phyloP scores from a whole-genome alignment of 345 rosid genomes.

The Populus davidiana region DNA sequence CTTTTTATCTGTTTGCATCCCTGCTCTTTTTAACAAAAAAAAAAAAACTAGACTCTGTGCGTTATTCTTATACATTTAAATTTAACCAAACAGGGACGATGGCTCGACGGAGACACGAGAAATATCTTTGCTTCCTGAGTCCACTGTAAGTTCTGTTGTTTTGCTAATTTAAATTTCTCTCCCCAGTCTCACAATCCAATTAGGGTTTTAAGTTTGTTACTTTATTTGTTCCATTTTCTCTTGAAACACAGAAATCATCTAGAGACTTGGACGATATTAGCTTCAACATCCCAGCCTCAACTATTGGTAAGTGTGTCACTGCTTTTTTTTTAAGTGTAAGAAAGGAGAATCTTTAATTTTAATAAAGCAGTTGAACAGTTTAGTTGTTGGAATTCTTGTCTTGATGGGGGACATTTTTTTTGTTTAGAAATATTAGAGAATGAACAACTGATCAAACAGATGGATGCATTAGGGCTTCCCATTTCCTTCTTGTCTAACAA shows the following conservation, averaged over 20 bases:
- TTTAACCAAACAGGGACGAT: conserved; percentile 49
- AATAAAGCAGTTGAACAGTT: too few relatives aligned
- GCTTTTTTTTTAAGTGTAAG: too few relatives aligned
- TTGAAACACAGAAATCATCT: conserved; percentile 32
- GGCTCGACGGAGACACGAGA: conserved; percentile 41
- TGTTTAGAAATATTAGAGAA: conserved; percentile 44
- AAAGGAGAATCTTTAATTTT: too few relatives aligned
- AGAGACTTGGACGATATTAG: conserved; percentile 18
- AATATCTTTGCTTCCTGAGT: conserved; percentile 24
- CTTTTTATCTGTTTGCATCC: neutral
- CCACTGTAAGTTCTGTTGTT: conserved; percentile 32
- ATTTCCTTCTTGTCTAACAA: conserved; percentile 63
- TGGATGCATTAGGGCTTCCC: conserved; percentile 78
- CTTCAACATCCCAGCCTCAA: conserved; percentile 13
- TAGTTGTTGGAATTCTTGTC: neutral
- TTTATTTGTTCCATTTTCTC: neutral
- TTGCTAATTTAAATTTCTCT: neutral
- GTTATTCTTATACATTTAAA: neutral
- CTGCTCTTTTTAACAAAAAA: neutral
- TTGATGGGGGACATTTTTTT: conserved; percentile 7
- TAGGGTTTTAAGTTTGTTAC: neutral
- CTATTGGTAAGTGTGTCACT: conserved; percentile 28
- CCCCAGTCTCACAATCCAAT: neutral
- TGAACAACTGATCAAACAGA: conserved; percentile 43
- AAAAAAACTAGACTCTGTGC: neutral